These are phyloP conservation scores for Lolium multiflorum DNA, from an alignment of 176 grass and related monocot species.

Conservation along the genomic window DNA sequence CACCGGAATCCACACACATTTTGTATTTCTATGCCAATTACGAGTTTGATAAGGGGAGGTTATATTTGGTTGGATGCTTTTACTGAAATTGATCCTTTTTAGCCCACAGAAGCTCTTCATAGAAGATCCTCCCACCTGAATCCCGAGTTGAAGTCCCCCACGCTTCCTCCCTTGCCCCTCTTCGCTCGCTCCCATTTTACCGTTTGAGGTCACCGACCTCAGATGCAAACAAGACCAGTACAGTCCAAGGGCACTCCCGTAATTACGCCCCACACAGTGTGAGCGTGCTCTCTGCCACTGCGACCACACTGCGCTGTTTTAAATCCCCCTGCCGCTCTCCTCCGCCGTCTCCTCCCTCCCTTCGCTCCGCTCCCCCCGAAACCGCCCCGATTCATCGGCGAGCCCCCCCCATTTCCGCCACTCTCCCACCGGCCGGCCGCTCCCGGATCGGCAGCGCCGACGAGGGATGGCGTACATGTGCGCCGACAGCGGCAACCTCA, in stretches of 20 bases:
- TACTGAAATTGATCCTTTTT: too few species aligned
- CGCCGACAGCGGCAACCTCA: slow-evolving; percentile 97
- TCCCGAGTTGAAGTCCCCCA: not conserved
- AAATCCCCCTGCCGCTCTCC: slow-evolving; percentile 75
- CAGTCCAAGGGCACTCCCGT: slow-evolving; percentile 29
- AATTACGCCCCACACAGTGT: slow-evolving; percentile 1
- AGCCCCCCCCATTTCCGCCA: slow-evolving; percentile 8
- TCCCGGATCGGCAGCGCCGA: slow-evolving; percentile 1
- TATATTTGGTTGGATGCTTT: too few species aligned
- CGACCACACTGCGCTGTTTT: slow-evolving; percentile 57
- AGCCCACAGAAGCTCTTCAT: slow-evolving; percentile 37
- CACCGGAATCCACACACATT: too few species aligned
- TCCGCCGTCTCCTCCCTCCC: slow-evolving; percentile 34
- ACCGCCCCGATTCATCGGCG: slow-evolving; percentile 26
- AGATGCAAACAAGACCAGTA: not conserved
- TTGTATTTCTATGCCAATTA: fast-evolving
- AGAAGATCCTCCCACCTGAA: slow-evolving; percentile 2
- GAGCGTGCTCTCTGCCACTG: slow-evolving; percentile 27
- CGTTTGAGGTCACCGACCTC: slow-evolving; percentile 51
- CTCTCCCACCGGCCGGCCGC: slow-evolving; percentile 8
- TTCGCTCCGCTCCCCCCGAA: not conserved
- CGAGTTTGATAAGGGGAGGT: too few species aligned
- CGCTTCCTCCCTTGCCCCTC: not conserved
- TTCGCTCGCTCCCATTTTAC: slow-evolving; percentile 49
- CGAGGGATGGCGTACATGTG: slow-evolving; percentile 94